Evolutionary conservation across 139 green algal species (phyloP).

Genomic region (Micromonas commoda): DNA sequence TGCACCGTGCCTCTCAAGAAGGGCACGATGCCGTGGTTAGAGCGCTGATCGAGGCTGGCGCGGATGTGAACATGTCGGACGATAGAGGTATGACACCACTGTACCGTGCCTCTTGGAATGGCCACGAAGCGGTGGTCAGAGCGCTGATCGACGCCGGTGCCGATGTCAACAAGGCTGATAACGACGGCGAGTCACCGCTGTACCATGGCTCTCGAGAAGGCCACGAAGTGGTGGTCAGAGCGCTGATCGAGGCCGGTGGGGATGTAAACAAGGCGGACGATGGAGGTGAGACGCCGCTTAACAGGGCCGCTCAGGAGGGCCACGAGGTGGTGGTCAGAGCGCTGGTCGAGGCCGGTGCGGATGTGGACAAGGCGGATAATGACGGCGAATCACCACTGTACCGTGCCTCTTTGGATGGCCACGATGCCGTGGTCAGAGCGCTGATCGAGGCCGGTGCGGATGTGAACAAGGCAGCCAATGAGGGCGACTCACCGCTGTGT

Average conservation of each 20-base stretch:
- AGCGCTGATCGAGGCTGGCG: neutral
- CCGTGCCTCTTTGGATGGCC: neutral
- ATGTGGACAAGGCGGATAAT: neutral
- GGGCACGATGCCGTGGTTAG: neutral
- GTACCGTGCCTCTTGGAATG: neutral
- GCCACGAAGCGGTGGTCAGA: neutral
- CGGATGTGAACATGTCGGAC: neutral
- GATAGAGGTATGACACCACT: neutral
- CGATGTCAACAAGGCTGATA: constrained; percentile 24
- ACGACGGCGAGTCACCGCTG: constrained; percentile 1
- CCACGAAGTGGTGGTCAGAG: neutral
- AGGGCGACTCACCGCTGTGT: neutral
- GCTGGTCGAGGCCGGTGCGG: neutral
- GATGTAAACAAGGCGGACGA: constrained; percentile 20
- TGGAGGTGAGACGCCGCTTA: neutral
- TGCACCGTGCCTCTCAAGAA: neutral
- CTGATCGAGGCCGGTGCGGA: neutral
- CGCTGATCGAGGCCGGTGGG: neutral
- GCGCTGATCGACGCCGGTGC: constrained; percentile 2
- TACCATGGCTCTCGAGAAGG: neutral
- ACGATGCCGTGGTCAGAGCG: neutral
- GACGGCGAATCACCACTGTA: too few relatives aligned
- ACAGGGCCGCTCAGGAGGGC: constrained; percentile 3
- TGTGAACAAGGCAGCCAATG: neutral
- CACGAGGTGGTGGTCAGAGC: neutral